Evolutionary conservation across 495 filamentous ascomycete species (phyloP).

Genomic region (Penicillium herquei): DNA sequence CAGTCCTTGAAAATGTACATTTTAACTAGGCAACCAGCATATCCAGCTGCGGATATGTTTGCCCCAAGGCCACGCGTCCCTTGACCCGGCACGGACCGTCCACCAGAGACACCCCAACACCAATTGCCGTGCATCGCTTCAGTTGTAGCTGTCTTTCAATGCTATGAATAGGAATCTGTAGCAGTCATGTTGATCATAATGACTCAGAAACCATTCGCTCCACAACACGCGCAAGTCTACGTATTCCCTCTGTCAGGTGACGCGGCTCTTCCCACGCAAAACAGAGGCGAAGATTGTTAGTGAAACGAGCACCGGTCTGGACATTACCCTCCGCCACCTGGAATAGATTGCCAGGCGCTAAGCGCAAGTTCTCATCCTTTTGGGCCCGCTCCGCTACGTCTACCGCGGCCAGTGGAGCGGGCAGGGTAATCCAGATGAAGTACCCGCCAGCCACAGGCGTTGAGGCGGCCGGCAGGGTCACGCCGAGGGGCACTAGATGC

Average conservation of each 20-base stretch:
- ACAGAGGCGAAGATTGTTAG: constrained; percentile 59
- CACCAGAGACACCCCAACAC: not conserved
- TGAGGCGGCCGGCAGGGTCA: constrained; percentile 39
- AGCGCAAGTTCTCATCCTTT: constrained; percentile 57
- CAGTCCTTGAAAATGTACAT: too few species aligned
- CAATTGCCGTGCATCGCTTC: not conserved
- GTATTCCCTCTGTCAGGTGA: constrained; percentile 66
- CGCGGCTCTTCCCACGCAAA: constrained; percentile 74
- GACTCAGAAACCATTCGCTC: constrained; percentile 1
- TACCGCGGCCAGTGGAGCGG: constrained; percentile 45
- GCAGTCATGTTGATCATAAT: too few species aligned
- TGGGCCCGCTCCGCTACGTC: constrained; percentile 54
- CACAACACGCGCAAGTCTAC: constrained; percentile 51
- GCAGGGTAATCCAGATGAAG: constrained; percentile 76
- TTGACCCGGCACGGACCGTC: constrained; percentile 11
- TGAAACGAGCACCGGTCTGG: constrained; percentile 43
- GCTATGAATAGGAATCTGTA: too few species aligned
- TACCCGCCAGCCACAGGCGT: constrained; percentile 60
- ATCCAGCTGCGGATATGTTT: not conserved
- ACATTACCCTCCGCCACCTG: constrained; percentile 58
- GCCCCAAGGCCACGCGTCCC: constrained; percentile 13
- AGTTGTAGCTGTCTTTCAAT: too few species aligned
- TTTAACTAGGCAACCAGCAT: not conserved
- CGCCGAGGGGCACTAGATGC: constrained; percentile 59
- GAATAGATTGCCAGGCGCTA: constrained; percentile 66